phyloP scores from a whole-genome alignment of 1,284 basidiomycete species.

The Xerocomus nothofagi region DNA sequence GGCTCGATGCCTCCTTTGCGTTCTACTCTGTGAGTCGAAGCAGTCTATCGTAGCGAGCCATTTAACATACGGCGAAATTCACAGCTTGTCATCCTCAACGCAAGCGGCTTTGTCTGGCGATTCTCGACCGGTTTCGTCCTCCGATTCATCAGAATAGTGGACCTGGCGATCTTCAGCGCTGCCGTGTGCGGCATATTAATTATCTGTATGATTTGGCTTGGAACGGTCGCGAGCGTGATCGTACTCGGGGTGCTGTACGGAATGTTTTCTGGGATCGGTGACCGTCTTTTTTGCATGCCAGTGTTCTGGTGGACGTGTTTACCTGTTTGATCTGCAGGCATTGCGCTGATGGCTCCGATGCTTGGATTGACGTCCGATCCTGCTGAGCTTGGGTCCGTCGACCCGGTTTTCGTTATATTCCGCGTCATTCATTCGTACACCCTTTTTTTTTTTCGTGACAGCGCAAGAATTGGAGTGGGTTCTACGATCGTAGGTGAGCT shows the following conservation, averaged over 20 bases:
- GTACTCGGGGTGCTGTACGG: constrained; percentile 50
- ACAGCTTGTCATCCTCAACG: constrained; percentile 48
- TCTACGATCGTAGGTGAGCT: constrained; percentile 27
- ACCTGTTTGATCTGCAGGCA: constrained; percentile 11
- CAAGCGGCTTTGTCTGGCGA: constrained; percentile 42
- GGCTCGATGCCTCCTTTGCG: constrained; percentile 24
- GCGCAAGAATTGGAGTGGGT: constrained; percentile 29
- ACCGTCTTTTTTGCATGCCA: not conserved
- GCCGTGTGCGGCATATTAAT: constrained; percentile 32
- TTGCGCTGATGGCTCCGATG: constrained; percentile 31
- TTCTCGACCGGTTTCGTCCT: constrained; percentile 39
- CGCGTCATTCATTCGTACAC: not conserved
- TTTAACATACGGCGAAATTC: not conserved
- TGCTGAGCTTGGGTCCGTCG: constrained; percentile 30
- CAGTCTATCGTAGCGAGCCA: not conserved
- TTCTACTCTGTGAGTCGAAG: constrained; percentile 32
- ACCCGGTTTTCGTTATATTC: not conserved
- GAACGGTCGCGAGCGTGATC: constrained; percentile 41
- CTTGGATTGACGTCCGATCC: constrained; percentile 23
- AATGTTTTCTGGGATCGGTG: constrained; percentile 47
- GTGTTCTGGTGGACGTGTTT: not conserved
- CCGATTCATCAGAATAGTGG: constrained; percentile 40
- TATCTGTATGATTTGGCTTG: constrained; percentile 44
- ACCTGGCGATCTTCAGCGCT: constrained; percentile 39
- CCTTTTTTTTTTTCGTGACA: not conserved